Evolutionary conservation across 306 rosid genomes (phyloP), one percentile per base, ranked within the genome.

Genomic region (Alnus rubra): DNA sequence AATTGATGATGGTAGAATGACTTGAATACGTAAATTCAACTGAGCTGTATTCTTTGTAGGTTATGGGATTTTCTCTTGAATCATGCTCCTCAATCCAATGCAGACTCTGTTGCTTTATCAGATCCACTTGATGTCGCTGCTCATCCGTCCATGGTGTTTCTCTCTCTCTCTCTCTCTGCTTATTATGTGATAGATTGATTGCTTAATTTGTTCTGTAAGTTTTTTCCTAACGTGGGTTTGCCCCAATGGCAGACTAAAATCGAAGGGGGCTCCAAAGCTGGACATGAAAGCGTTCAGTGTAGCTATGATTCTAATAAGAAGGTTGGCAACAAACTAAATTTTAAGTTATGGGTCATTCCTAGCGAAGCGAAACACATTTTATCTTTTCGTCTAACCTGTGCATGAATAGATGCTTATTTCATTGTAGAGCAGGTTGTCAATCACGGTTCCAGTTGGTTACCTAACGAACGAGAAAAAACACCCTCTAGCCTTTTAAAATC

Each of bases 371-470:
- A 23, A 7, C 14, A 9, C 13, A 42, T 18, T 13, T 73, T 60
- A 9, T 71, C 44, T 47, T 13, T n/a, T 30, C 16, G 33, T 67
- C 50, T 62, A 39, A 71, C 45, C 50, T 71, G 49, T 52, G 59
- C 30, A 33, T 71, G 4, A 18, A 39, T 42, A 2, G 44, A 3
- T 67, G 51, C 14, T 67, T 28, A 42, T 45, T 39, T 73, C 56
- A 51, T 54, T 64, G 78, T 60, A 71, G 58, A 60, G 70, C 74
- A 82, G 85, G 35, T 63, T 76, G 53, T 51, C 60, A 48, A 71
- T 8, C 62, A 8, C 7, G 39, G 76, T 31, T 70, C 39, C 59
- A 51, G 50, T 51, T 56, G 18, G 9, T 30, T 50, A 64, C 74
- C 65, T 51, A 53, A 78, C 19, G 69, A 71, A 81, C 52, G 69